Conservation (phyloP, 2,329 filamentous ascomycete species). For the Trichoderma asperellum region DNA sequence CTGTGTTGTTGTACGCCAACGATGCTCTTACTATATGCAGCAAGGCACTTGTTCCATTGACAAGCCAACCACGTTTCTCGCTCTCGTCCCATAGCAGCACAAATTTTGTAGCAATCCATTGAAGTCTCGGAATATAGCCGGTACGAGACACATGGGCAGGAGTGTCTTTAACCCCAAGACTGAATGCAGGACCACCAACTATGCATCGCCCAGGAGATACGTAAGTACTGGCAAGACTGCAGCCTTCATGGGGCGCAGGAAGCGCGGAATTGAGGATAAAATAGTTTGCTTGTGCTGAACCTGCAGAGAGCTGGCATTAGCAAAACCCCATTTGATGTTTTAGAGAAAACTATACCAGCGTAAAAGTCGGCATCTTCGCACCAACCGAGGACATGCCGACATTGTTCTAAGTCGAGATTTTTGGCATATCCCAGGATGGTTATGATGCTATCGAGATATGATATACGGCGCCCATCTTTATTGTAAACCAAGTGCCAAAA, state of each 20-base stretch:
- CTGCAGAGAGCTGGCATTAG: not conserved
- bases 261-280: not conserved
- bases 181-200: not conserved
- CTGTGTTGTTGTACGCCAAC: slow-evolving; percentile 14
- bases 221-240: not conserved
- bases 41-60: slow-evolving; percentile 37
- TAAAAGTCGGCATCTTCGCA: not conserved
- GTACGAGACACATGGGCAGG: not conserved
- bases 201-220: not conserved
- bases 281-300: not conserved
- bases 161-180: not conserved
- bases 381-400: not conserved
- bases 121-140: not conserved
- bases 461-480: not conserved
- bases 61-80: slow-evolving; percentile 39
- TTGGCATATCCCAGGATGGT: not conserved
- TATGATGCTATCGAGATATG: not conserved
- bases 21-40: slow-evolving; percentile 30
- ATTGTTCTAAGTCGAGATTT: not conserved
- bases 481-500: not conserved
- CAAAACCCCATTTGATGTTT: not conserved
- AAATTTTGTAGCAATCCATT: slow-evolving; percentile 32
- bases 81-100: slow-evolving; percentile 37
- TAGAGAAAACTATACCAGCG: not conserved
- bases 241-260: not conserved